phyloP scores from a whole-genome alignment of 441 rosid species.

The Hura crepitans region DNA sequence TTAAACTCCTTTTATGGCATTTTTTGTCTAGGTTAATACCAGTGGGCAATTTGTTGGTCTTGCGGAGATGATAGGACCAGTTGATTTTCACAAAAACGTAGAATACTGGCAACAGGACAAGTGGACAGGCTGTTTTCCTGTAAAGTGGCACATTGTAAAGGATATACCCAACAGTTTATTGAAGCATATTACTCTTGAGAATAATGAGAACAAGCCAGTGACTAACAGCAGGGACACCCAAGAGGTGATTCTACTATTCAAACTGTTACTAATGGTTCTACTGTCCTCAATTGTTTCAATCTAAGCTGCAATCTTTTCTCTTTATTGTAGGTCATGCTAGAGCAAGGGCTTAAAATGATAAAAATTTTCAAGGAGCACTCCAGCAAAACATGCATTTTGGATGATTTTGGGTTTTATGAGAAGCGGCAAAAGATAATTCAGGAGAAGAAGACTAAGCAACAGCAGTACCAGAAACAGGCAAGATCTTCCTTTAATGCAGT shows the following conservation, averaged over 20 bases:
- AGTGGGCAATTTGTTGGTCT: constrained; percentile 96
- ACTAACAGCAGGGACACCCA: constrained; percentile 95
- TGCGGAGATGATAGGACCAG: constrained; percentile 87
- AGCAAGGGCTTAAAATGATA: constrained; percentile 66
- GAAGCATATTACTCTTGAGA: constrained; percentile 84
- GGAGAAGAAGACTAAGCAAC: constrained; percentile 78
- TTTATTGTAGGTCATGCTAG: constrained; percentile 54
- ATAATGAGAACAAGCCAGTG: constrained; percentile 92
- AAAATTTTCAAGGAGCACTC: constrained; percentile 77
- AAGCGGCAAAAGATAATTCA: constrained; percentile 66
- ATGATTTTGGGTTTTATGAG: constrained; percentile 88
- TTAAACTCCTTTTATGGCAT: background rate
- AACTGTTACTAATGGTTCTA: too few species aligned
- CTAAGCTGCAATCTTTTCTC: background rate
- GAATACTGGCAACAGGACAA: constrained; percentile 97
- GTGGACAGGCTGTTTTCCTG: constrained; percentile 93
- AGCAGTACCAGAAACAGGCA: constrained; percentile 63
- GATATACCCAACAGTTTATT: constrained; percentile 86
- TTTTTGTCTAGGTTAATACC: constrained; percentile 57
- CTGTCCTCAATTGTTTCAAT: background rate
- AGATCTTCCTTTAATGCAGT: constrained; percentile 2
- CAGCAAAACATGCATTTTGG: constrained; percentile 72
- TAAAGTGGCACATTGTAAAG: constrained; percentile 87
- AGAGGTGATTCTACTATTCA: constrained; percentile 45
- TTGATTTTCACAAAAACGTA: constrained; percentile 70